phyloP scores from a whole-genome alignment of 352 stramenopile species.

The Phytopythium boreale region DNA sequence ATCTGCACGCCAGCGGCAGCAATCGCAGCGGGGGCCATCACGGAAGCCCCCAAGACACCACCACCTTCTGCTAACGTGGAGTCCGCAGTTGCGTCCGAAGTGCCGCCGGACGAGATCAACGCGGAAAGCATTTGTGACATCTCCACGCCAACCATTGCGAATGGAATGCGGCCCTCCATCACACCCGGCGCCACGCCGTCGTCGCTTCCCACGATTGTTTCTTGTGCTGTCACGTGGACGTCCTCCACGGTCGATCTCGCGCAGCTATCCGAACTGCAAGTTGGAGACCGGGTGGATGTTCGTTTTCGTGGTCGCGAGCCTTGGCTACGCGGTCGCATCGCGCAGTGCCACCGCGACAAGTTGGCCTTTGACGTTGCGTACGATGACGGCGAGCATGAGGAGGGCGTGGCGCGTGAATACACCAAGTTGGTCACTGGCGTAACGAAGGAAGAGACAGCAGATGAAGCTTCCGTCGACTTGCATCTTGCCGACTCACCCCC shows the following conservation, averaged over 20 bases:
- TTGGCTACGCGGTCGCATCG: constrained; percentile 11
- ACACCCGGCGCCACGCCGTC: background rate
- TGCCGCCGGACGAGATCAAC: background rate
- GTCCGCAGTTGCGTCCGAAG: background rate
- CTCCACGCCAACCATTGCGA: background rate
- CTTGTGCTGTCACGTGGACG: constrained; percentile 18
- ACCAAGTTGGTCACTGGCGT: constrained; percentile 10
- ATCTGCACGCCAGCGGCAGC: background rate
- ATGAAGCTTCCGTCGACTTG: no score
- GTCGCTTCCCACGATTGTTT: constrained; percentile 8
- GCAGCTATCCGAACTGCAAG: constrained; percentile 1
- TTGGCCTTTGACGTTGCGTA: constrained; percentile 21
- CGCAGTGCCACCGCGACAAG: constrained; percentile 11
- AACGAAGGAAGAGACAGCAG: background rate
- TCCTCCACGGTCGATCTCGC: background rate
- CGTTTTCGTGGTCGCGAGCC: constrained; percentile 11
- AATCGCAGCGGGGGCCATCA: background rate
- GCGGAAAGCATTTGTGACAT: background rate
- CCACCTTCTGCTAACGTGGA: background rate
- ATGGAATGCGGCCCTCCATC: background rate
- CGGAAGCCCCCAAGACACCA: background rate
- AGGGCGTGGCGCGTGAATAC: constrained; percentile 16
- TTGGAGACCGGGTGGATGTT: constrained; percentile 17
- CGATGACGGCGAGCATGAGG: constrained; percentile 28
- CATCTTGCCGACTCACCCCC: background rate